These are phyloP conservation scores for Drechslerella stenobrocha DNA, from an alignment of 2,329 filamentous ascomycete genomes.

Conservation along the genomic window DNA sequence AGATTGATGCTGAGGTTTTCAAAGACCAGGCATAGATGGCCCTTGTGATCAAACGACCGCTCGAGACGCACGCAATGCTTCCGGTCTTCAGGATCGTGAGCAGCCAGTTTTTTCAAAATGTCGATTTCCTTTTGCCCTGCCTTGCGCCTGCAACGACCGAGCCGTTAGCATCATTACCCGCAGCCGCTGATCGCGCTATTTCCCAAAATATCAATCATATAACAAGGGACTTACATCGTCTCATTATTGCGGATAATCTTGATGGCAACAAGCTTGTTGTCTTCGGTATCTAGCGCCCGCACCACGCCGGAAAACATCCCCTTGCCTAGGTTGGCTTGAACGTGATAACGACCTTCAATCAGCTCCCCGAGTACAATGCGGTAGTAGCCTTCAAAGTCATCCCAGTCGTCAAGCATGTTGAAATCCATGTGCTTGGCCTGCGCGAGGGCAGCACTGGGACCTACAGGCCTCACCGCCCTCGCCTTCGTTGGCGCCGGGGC, in stretches of 20 bases:
- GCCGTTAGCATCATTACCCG: slow-evolving; percentile 50
- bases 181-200: background rate
- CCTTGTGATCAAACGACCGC: slow-evolving; percentile 87
- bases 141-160: slow-evolving; percentile 63
- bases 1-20: slow-evolving; percentile 90
- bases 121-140: slow-evolving; percentile 93
- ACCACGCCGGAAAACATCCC: slow-evolving; percentile 98
- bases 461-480: slow-evolving; percentile 58
- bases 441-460: slow-evolving; percentile 59
- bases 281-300: slow-evolving; percentile 76
- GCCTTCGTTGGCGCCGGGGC: slow-evolving; percentile 58
- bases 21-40: slow-evolving; percentile 94
- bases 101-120: slow-evolving; percentile 83
- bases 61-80: slow-evolving; percentile 90
- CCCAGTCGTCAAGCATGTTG: slow-evolving; percentile 86
- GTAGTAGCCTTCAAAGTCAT: slow-evolving; percentile 94
- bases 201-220: no score
- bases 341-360: slow-evolving; percentile 83
- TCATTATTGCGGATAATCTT: slow-evolving; percentile 99
- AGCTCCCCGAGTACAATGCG: slow-evolving; percentile 90
- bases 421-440: slow-evolving; percentile 66
- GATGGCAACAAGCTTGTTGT: slow-evolving; percentile 79
- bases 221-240: slow-evolving; percentile 64
- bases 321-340: slow-evolving; percentile 83
- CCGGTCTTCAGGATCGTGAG: slow-evolving; percentile 81